phyloP scores from a whole-genome alignment of 768 basidiomycete genomes.

The Sutorius australiensis region DNA sequence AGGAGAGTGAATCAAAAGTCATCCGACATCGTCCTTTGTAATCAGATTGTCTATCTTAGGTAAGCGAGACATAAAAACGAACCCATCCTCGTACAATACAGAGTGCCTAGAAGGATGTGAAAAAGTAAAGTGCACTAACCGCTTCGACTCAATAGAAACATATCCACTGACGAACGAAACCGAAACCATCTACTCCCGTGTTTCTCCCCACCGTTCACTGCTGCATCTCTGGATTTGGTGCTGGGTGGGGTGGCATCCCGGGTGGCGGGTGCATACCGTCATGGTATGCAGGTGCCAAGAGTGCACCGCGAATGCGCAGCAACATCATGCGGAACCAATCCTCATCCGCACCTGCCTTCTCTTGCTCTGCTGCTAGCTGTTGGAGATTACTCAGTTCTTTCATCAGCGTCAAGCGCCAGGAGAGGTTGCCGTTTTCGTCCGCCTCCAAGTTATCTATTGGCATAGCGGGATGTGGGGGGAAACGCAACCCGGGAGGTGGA shows the following conservation, averaged over 20 bases:
- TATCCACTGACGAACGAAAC: not conserved
- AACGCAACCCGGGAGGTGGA: constrained; percentile 52
- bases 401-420: constrained; percentile 76
- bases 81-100: not conserved
- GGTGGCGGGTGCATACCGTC: constrained; percentile 38
- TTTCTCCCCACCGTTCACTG: constrained; percentile 10
- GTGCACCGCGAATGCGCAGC: constrained; percentile 66
- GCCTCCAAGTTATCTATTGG: constrained; percentile 70
- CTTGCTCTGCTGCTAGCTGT: constrained; percentile 75
- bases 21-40: constrained; percentile 11
- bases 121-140: constrained; percentile 1
- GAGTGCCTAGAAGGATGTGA: not conserved
- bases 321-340: constrained; percentile 90
- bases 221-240: constrained; percentile 33
- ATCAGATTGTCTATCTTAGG: constrained; percentile 22
- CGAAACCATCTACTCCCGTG: not conserved
- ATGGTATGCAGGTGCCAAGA: constrained; percentile 49
- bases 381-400: constrained; percentile 77
- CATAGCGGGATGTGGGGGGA: constrained; percentile 51
- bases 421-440: constrained; percentile 75
- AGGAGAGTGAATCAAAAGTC: not conserved
- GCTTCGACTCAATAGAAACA: constrained; percentile 2
- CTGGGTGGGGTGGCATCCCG: constrained; percentile 35
- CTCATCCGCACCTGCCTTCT: constrained; percentile 73
- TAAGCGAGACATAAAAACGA: constrained; percentile 7